Evolutionary conservation across 805 yeast species (phyloP).

Genomic region (Kockiozyma suomiensis): DNA sequence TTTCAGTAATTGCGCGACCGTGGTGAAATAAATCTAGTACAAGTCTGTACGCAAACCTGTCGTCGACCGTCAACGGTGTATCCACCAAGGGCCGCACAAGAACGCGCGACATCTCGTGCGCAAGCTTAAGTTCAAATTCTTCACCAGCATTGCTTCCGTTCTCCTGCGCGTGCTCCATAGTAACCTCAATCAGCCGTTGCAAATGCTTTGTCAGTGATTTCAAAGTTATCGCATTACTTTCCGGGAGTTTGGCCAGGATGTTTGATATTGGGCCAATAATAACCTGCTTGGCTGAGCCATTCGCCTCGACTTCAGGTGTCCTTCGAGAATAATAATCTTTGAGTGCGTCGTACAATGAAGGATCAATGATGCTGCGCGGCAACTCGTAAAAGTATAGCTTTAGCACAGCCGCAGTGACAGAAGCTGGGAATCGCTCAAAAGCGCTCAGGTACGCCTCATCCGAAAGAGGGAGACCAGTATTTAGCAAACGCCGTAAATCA

Average conservation of each 20-base stretch:
- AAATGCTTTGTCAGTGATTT: constrained; percentile 81
- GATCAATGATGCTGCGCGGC: constrained; percentile 74
- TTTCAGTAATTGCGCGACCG: constrained; percentile 45
- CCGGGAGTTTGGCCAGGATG: constrained; percentile 66
- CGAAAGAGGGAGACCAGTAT: constrained; percentile 39
- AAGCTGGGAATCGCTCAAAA: constrained; percentile 50
- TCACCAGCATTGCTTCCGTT: constrained; percentile 42
- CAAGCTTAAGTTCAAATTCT: constrained; percentile 46
- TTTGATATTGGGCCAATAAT: constrained; percentile 46
- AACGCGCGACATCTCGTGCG: constrained; percentile 65
- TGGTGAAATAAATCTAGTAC: constrained; percentile 62
- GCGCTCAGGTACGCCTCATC: constrained; percentile 35
- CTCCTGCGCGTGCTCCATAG: neutral
- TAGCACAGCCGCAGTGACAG: constrained; percentile 65
- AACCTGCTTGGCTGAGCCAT: constrained; percentile 10
- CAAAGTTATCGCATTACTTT: constrained; percentile 73
- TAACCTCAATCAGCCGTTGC: constrained; percentile 58
- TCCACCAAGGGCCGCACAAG: constrained; percentile 57
- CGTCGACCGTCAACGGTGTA: constrained; percentile 54
- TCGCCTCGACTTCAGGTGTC: constrained; percentile 43
- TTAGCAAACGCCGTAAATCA: constrained; percentile 58
- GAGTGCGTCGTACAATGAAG: constrained; percentile 64
- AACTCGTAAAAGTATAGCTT: constrained; percentile 76
- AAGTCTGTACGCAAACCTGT: constrained; percentile 60
- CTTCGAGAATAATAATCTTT: constrained; percentile 64